These are phyloP conservation scores for Flaveria ramosissima DNA, from an alignment of 129 eudicot species.

Conservation along the genomic window DNA sequence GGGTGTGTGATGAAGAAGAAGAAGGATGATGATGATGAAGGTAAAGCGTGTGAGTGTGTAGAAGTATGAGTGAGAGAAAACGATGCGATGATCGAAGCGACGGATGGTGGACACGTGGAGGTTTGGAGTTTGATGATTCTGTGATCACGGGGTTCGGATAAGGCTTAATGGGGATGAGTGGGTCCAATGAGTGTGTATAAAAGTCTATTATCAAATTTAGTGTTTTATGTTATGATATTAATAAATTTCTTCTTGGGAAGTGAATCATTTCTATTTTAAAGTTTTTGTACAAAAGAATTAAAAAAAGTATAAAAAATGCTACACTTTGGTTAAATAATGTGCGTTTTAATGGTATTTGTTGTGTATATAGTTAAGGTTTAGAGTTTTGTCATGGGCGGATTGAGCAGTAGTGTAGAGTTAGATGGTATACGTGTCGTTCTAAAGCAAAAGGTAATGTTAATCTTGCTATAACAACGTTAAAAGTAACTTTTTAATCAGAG, in stretches of 20 bases:
- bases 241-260: not conserved
- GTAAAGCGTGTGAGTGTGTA: conserved; percentile 21
- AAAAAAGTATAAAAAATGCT: no score
- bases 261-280: not conserved
- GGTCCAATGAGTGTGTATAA: not conserved
- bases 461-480: no score
- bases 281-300: no score
- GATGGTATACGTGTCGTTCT: no score
- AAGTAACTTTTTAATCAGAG: no score
- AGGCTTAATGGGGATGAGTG: conserved; percentile 5
- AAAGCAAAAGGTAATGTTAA: no score
- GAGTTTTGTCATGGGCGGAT: no score
- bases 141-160: conserved; percentile 31
- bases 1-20: conserved; percentile 8
- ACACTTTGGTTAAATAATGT: no score
- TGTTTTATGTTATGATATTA: not conserved
- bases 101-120: conserved; percentile 54
- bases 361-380: no score
- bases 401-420: no score
- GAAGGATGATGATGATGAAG: not conserved
- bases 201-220: not conserved
- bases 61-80: conserved; percentile 12
- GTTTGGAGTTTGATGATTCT: conserved; percentile 35
- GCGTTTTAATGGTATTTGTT: no score
- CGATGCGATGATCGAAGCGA: conserved; percentile 47